These are phyloP conservation scores for Nyctanthes arbortristis DNA, from an alignment of 257 asterid genomes.

Conservation along the genomic window DNA sequence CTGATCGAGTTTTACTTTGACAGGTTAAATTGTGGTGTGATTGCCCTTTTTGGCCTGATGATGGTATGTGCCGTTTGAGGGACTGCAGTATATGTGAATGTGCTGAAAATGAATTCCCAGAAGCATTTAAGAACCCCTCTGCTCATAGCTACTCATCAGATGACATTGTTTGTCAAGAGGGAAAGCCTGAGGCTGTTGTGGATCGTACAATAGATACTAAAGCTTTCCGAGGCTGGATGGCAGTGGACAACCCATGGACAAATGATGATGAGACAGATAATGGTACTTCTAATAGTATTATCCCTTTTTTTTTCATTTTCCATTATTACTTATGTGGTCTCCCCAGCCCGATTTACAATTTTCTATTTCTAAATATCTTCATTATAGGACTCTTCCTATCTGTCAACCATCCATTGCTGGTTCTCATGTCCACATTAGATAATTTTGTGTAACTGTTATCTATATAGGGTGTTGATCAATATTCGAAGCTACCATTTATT, in stretches of 20 bases:
- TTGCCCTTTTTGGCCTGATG: constrained; percentile 77
- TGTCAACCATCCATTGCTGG: background rate
- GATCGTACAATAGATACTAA: constrained; percentile 63
- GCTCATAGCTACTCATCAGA: constrained; percentile 34
- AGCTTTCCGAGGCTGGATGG: constrained; percentile 64
- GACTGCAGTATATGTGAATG: constrained; percentile 75
- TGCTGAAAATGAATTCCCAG: constrained; percentile 66
- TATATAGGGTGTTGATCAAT: background rate
- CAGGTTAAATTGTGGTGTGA: constrained; percentile 77
- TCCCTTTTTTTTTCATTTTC: background rate
- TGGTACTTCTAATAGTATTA: constrained; percentile 37
- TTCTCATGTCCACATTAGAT: background rate
- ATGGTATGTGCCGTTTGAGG: constrained; percentile 59
- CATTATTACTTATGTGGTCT: background rate
- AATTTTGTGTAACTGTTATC: background rate
- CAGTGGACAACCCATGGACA: constrained; percentile 74
- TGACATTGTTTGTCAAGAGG: constrained; percentile 54
- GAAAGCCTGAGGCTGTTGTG: constrained; percentile 58
- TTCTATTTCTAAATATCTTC: background rate
- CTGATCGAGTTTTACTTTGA: constrained; percentile 9
- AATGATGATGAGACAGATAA: constrained; percentile 64
- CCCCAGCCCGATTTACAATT: background rate
- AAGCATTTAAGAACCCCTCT: constrained; percentile 41
- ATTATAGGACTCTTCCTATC: background rate
- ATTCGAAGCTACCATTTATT: background rate